phyloP scores from a whole-genome alignment of 495 filamentous ascomycete genomes.

The Clavariopsis aquatica region DNA sequence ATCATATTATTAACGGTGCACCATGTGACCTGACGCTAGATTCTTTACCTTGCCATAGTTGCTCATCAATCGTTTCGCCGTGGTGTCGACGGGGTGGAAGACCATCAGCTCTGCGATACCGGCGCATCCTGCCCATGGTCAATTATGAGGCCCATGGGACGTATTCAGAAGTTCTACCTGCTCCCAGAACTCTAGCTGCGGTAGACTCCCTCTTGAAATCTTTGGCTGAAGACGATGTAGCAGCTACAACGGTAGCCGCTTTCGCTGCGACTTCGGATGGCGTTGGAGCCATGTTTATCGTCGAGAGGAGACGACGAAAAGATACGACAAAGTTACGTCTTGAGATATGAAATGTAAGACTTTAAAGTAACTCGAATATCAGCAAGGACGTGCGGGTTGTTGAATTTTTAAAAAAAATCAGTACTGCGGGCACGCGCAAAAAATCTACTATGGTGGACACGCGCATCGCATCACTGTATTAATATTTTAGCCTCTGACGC shows the following conservation, averaged over 20 bases:
- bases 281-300: conserved; percentile 31
- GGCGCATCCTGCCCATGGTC: conserved; percentile 66
- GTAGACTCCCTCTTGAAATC: conserved; percentile 86
- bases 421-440: not conserved
- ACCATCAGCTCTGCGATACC: conserved; percentile 95
- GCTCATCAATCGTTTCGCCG: conserved; percentile 98
- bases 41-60: conserved; percentile 72
- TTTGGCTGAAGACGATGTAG: conserved; percentile 50
- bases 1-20: conserved; percentile 11
- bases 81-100: conserved; percentile 85
- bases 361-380: too few species aligned
- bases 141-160: not conserved
- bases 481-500: too few species aligned
- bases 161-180: conserved; percentile 60
- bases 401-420: not conserved
- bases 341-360: too few species aligned
- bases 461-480: not conserved
- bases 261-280: conserved; percentile 32
- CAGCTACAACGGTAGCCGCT: conserved; percentile 19
- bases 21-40: conserved; percentile 19
- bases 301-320: not conserved
- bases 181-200: conserved; percentile 81
- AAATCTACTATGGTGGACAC: not conserved
- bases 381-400: not conserved
- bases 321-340: not conserved